Evolutionary conservation across 2,329 filamentous ascomycete species (phyloP), one percentile per base, ranked within the genome.

Genomic region (Macrophomina pseudophaseolina): DNA sequence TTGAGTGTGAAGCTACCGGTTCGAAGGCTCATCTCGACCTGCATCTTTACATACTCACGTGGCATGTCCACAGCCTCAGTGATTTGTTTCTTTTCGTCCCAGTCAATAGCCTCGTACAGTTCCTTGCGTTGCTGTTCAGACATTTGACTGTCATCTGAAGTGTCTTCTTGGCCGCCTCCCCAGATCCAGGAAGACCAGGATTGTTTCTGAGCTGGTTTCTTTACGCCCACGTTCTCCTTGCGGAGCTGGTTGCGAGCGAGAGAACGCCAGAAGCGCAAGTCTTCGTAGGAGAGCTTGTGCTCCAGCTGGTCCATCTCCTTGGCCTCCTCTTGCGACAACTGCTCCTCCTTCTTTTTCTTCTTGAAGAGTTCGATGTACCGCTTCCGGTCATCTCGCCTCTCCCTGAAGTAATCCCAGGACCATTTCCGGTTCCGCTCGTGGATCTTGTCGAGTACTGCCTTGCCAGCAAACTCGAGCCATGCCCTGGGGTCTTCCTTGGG

Each of bases 21-120:
- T 69, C 92, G 91, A n/a, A 99, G 88, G 65, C 92, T 94, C 59
- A 95, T 90, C 75, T 98, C 93, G 58, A 99, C 83, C 75, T 97
- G 92, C 77, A 98, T 85, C 79, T 98, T 97, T 73, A 99, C 86
- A 9, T 93, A 93, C 72, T 99, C 95, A 64, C 92, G 88, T 0
- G 96, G 96, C 38, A 93, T 84, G 72, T 99, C 95, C 3, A 99
- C 90, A 49, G 91, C 90, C 71, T 97, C 93, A 0, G 93, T 86
- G 46, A 99, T 85, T 1, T 91, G 92, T 68, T 94, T 90, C 82
- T 97, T 98, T 79, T 99, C 95, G 69, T 99, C 92, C 90, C 94
- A 99, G 73, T 98, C 95, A 73, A 99, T 99, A 59, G 93, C 96
- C 72, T 96, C 91, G 78, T 98, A 99, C 9, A 99, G 86, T 79